Evolutionary conservation across 1,284 basidiomycete genomes (phyloP).

Genomic region (Melampsora abietis-canadensis): DNA sequence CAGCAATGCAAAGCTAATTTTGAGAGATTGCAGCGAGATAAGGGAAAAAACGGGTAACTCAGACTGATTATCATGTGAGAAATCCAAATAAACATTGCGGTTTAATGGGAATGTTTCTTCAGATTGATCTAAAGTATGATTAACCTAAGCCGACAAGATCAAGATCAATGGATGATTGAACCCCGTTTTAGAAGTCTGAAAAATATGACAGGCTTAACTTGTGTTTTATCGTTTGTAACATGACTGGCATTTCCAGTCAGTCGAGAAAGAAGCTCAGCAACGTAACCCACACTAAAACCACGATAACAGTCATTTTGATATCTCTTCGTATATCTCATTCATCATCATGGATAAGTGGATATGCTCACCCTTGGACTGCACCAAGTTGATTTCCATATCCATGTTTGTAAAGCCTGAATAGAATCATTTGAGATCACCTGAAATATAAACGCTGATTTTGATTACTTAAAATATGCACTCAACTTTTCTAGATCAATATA

Average conservation of each 20-base stretch:
- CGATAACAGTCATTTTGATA: neutral
- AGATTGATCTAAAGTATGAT: conserved; percentile 33
- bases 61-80: conserved; percentile 40
- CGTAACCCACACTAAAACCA: conserved; percentile 19
- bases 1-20: neutral
- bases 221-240: conserved; percentile 11
- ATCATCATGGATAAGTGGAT: neutral
- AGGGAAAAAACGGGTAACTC: neutral
- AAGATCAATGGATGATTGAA: neutral
- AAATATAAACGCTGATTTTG: neutral
- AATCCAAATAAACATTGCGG: conserved; percentile 18
- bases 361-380: conserved; percentile 18
- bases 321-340: neutral
- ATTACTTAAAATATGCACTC: neutral
- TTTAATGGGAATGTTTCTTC: conserved; percentile 21
- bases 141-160: conserved; percentile 6
- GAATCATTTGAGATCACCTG: neutral
- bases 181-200: too few species aligned
- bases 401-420: conserved; percentile 17
- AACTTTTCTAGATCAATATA: conserved; percentile 35
- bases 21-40: neutral
- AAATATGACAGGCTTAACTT: neutral
- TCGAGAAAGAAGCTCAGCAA: conserved; percentile 29
- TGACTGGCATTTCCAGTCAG: conserved; percentile 9
- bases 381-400: conserved; percentile 21